phyloP scores from a whole-genome alignment of 2,329 filamentous ascomycete species.

The Aspergillus clavatus region DNA sequence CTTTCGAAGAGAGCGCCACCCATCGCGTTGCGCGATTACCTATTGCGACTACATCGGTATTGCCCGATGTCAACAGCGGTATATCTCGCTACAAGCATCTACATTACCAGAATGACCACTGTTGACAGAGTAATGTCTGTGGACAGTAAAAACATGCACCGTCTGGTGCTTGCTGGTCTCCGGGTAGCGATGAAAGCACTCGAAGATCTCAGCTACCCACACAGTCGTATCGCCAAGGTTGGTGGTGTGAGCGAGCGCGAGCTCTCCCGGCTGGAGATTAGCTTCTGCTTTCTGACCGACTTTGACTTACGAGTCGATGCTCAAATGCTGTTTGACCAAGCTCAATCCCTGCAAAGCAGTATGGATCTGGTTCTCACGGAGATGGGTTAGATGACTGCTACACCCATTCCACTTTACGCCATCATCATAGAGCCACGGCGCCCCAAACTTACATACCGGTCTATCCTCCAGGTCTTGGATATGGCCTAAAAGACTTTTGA shows the following conservation, averaged over 20 bases:
- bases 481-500: too few relatives aligned
- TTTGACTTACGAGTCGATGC: slow-evolving; percentile 69
- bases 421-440: too few relatives aligned
- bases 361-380: slow-evolving; percentile 1
- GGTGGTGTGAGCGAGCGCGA: slow-evolving; percentile 81
- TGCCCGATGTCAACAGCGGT: slow-evolving; percentile 93
- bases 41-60: slow-evolving; percentile 79
- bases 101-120: slow-evolving; percentile 78
- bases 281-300: slow-evolving; percentile 79
- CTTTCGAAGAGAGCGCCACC: slow-evolving; percentile 83
- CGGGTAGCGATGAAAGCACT: slow-evolving; percentile 89
- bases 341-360: slow-evolving; percentile 32
- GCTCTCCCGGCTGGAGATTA: slow-evolving; percentile 79
- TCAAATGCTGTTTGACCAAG: slow-evolving; percentile 51
- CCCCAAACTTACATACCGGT: not conserved
- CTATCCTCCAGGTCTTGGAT: too few relatives aligned
- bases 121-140: slow-evolving; percentile 73
- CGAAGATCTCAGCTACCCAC: slow-evolving; percentile 87
- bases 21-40: slow-evolving; percentile 77
- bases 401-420: not conserved
- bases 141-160: slow-evolving; percentile 78
- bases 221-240: slow-evolving; percentile 76
- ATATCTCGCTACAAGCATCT: slow-evolving; percentile 81
- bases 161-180: slow-evolving; percentile 76
- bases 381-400: not conserved